Percentiles rank a stretch among this genome's conserved stretches.
Conservation (phyloP, 106 monocot species). For the Phalaenopsis equestris region DNA sequence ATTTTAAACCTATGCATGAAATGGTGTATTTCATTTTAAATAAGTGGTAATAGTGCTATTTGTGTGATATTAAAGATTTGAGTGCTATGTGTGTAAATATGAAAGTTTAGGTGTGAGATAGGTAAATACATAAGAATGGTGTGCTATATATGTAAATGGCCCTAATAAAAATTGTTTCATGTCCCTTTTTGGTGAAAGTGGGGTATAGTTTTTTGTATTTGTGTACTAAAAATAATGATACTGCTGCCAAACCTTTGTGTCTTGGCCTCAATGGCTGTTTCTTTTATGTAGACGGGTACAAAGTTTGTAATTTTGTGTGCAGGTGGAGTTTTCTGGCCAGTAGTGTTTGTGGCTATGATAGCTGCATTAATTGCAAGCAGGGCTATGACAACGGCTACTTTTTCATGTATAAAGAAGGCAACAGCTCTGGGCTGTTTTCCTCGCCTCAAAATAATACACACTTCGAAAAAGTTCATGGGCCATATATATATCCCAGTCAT, state of each 20-base stretch:
- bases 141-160: too few relatives aligned
- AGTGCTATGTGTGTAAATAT: too few relatives aligned
- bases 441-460: constrained; percentile 93
- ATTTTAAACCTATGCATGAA: too few relatives aligned
- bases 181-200: too few relatives aligned
- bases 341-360: constrained; percentile 63
- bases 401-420: constrained; percentile 96
- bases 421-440: constrained; percentile 91
- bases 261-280: not conserved
- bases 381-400: constrained; percentile 90
- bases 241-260: not conserved
- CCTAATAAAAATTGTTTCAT: too few relatives aligned
- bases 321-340: constrained; percentile 80
- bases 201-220: too few relatives aligned
- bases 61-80: too few relatives aligned
- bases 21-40: too few relatives aligned
- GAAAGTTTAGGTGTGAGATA: too few relatives aligned
- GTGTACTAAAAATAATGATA: not conserved
- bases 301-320: constrained; percentile 15
- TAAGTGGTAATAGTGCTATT: too few relatives aligned
- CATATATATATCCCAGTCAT: constrained; percentile 97
- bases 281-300: not conserved
- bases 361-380: constrained; percentile 94
- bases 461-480: constrained; percentile 93
- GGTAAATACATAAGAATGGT: too few relatives aligned